Percentiles rank a stretch among this genome's conserved stretches.
Conservation (phyloP, 768 basidiomycete species). For the Tephrocybe rancida region DNA sequence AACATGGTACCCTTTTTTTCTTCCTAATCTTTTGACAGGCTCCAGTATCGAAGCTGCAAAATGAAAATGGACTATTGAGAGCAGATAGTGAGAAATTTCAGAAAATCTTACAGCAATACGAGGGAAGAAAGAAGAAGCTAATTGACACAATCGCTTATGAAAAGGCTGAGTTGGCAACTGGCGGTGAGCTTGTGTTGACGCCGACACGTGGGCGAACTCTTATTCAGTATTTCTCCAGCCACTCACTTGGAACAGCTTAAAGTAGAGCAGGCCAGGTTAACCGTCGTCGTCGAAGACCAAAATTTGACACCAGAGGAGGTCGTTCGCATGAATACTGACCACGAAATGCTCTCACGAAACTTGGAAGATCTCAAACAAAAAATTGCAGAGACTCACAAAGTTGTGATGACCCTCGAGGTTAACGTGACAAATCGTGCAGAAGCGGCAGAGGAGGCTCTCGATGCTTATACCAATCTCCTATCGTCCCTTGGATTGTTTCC, state of each 20-base stretch:
- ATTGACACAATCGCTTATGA: conserved; percentile 68
- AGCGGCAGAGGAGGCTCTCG: conserved; percentile 80
- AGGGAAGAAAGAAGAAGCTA: conserved; percentile 67
- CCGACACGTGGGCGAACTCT: too few relatives aligned
- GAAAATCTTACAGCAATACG: conserved; percentile 71
- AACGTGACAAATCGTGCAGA: conserved; percentile 77
- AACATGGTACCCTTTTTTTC: background rate
- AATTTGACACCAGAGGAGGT: conserved; percentile 94
- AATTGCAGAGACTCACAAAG: conserved; percentile 71
- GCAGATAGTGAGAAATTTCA: conserved; percentile 81
- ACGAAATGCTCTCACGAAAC: conserved; percentile 73
- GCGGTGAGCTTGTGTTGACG: conserved; percentile 52
- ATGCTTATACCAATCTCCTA: conserved; percentile 75
- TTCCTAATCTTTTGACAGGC: conserved; percentile 38
- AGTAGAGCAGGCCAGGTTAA: conserved; percentile 63
- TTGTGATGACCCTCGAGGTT: conserved; percentile 82
- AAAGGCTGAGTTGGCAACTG: conserved; percentile 60
- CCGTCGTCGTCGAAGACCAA: conserved; percentile 75
- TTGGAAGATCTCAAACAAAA: conserved; percentile 79
- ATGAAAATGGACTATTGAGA: conserved; percentile 63
- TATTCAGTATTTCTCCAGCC: conserved; percentile 36
- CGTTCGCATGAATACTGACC: conserved; percentile 86
- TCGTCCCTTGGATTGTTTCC: conserved; percentile 79
- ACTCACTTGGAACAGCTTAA: conserved; percentile 64
- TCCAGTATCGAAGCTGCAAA: conserved; percentile 63